Percentiles rank a stretch among this genome's conserved stretches.
Evolutionary conservation across 371 early-diverging fungal genomes (phyloP).

Genomic region (Enterocytospora artemiae): DNA sequence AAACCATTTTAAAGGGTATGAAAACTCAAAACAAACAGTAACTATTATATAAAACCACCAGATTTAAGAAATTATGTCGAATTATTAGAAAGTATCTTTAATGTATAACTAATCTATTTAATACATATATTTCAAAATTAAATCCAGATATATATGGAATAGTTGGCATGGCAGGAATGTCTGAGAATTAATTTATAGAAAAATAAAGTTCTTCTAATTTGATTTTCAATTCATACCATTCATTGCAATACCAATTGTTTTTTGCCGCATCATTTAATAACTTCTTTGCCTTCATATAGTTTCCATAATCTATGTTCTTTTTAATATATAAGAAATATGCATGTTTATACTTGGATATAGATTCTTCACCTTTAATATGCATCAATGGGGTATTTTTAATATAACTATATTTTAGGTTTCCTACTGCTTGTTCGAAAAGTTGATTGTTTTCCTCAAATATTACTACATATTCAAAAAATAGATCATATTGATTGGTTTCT

Average conservation of each 20-base stretch:
- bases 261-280: constrained; percentile 20
- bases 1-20: no score
- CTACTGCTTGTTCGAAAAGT: neutral
- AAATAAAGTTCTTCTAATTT: no score
- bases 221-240: constrained; percentile 27
- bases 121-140: no score
- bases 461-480: neutral
- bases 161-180: no score
- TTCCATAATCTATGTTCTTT: constrained; percentile 6
- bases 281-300: constrained; percentile 27
- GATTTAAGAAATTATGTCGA: no score
- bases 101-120: no score
- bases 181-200: no score
- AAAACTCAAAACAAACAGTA: no score
- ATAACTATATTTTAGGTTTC: constrained; percentile 9
- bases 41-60: no score
- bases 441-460: constrained; percentile 6
- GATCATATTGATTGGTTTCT: neutral
- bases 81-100: no score
- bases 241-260: constrained; percentile 24
- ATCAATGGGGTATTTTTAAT: neutral
- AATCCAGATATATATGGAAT: no score
- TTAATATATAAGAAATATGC: neutral
- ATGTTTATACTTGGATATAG: neutral
- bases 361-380: neutral